phyloP scores from a whole-genome alignment of 2,329 filamentous ascomycete species.

The Thielaviopsis ethacetica region DNA sequence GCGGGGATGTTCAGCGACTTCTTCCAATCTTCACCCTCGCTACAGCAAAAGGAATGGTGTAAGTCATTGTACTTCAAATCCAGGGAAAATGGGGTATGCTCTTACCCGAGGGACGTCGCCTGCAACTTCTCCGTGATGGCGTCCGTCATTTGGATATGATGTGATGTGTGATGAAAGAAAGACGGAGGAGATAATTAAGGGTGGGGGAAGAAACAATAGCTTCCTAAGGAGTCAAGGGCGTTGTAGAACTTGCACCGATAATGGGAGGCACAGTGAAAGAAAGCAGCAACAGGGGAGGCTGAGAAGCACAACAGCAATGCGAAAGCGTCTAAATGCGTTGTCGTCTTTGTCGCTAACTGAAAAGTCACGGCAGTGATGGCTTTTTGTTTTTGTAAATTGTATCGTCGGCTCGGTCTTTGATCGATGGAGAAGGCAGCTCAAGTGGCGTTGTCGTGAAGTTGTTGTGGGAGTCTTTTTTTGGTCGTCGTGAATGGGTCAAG shows the following conservation, averaged over 20 bases:
- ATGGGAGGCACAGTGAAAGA: neutral
- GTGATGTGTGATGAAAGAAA: slow-evolving; percentile 12
- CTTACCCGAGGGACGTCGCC: slow-evolving; percentile 26
- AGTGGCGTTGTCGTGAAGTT: neutral
- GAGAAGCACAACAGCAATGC: neutral
- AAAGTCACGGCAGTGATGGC: neutral
- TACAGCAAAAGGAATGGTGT: slow-evolving; percentile 13
- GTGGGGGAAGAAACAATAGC: neutral
- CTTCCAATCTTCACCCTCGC: slow-evolving; percentile 52
- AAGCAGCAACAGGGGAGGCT: neutral
- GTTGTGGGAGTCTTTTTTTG: neutral
- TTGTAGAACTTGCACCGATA: neutral
- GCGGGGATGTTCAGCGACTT: slow-evolving; percentile 52
- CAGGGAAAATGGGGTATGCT: neutral
- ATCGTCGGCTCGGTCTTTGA: neutral
- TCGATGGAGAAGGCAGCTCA: neutral
- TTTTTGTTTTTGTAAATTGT: neutral
- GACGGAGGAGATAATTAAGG: neutral
- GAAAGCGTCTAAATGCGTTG: neutral
- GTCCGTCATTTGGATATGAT: slow-evolving; percentile 25
- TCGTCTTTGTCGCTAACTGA: neutral
- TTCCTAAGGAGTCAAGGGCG: neutral
- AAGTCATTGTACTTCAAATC: neutral
- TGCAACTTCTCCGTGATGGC: slow-evolving; percentile 29
- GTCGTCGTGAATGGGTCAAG: neutral